Base-by-base conservation (phyloP, 345 rosid genomes). In the Arabis hirsuta region DNA sequence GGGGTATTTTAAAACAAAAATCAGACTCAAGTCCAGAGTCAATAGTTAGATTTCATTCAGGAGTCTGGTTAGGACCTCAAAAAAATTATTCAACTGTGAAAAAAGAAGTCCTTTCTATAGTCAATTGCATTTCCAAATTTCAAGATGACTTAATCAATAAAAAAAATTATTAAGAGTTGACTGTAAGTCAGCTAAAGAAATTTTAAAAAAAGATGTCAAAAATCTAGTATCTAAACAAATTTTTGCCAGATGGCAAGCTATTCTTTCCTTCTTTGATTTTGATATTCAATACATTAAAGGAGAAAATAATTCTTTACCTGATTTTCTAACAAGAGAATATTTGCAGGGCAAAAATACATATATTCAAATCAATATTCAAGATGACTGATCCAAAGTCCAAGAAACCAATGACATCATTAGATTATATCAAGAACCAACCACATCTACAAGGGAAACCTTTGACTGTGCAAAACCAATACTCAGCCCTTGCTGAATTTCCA, bases 241-340 rank as follows among this genome's bases (percentile, higher is more conserved):
- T 26, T 26, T 26, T 26, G 27, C 27, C 27, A 26, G 27, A 26
- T 26, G 27, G 27, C 27, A 26, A 51, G 55, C 31, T 1, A 51
- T 51, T 51, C 22, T 52, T 24, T 24, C 56, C 0, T 14, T 26
- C 12, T 52, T 26, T 2, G 14, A 52, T 26, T 52, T 52, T 2
- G 34, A 55, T 31, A 55, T 55, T 3, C 36, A 53, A 53, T 53
- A 27, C 12, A 53, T 53, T 8, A 53, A 53, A 53, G 36, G 36
- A 19, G 12, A 29, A 1, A 27, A n/a, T 11, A 29, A 55, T 7
- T 55, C 20, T 55, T n/a, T 55, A 55, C 20, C 41, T 1, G 39
- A 31, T 29, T 29, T 55, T 29, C 20, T 55, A 55, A 29, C 39
- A 3, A 55, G 39, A 13, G 41, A 55, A 13, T 29, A 55, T 31